Evolutionary conservation across 148 eudicot species (phyloP).

Genomic region (Talinum fruticosum): DNA sequence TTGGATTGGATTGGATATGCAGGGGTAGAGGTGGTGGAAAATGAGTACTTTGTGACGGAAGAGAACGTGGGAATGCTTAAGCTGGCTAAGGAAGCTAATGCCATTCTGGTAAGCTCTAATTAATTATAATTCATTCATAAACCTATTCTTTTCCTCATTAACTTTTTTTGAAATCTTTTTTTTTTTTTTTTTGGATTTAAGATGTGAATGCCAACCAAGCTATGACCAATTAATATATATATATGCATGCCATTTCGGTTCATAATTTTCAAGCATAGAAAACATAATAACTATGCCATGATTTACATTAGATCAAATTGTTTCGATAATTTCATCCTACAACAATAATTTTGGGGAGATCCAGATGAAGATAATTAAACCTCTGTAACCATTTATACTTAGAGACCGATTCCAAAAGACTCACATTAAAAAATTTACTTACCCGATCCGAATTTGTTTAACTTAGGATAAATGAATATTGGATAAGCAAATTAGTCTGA

Average conservation of each 20-base stretch:
- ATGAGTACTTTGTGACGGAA: slow-evolving; percentile 70
- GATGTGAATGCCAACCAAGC: neutral
- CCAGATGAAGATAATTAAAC: too few relatives aligned
- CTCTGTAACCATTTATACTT: too few relatives aligned
- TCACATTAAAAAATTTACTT: too few relatives aligned
- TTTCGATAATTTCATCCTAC: too few relatives aligned
- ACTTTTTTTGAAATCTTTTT: too few relatives aligned
- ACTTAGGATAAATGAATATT: too few relatives aligned
- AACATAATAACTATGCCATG: neutral
- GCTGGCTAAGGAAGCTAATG: slow-evolving; percentile 72
- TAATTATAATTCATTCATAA: neutral
- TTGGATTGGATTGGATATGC: neutral
- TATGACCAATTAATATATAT: neutral
- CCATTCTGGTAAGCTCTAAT: slow-evolving; percentile 54
- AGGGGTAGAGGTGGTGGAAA: slow-evolving; percentile 72
- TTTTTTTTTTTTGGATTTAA: too few relatives aligned
- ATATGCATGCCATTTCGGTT: neutral
- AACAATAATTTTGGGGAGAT: too few relatives aligned
- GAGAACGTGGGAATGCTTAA: slow-evolving; percentile 71
- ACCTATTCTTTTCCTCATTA: neutral
- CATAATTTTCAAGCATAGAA: neutral
- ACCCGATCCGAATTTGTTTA: too few relatives aligned
- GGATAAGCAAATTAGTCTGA: too few relatives aligned
- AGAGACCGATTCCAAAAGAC: too few relatives aligned
- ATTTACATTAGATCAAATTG: too few relatives aligned